These are phyloP conservation scores for Cydonia oblonga DNA, from an alignment of 331 rosid genomes.

Conservation along the genomic window DNA sequence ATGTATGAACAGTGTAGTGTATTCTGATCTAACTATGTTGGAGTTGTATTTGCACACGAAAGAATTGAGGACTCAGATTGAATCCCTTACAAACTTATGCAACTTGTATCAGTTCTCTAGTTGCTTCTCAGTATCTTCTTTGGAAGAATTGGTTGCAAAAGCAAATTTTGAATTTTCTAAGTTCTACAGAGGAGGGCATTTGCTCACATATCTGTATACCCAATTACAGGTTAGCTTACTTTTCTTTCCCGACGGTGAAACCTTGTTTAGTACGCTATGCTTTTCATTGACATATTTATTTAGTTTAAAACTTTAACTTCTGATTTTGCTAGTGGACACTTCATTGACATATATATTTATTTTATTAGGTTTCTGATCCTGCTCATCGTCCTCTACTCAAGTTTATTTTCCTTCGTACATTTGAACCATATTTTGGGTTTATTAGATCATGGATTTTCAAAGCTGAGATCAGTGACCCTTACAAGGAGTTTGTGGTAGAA, in stretches of 20 bases:
- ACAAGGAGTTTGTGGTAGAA: conserved; percentile 72
- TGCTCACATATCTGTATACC: conserved; percentile 62
- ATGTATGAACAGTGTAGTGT: conserved; percentile 59
- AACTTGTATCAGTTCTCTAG: conserved; percentile 35
- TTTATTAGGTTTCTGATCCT: conserved; percentile 85
- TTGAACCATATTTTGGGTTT: conserved; percentile 86
- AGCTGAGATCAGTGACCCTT: conserved; percentile 89
- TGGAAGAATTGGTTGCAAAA: conserved; percentile 35
- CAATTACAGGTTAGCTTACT: conserved; percentile 59
- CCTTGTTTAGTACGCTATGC: not conserved
- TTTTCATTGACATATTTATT: not conserved
- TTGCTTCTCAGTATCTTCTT: conserved; percentile 35
- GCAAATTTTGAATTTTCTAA: conserved; percentile 36
- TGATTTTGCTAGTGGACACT: not conserved
- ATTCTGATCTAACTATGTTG: conserved; percentile 62
- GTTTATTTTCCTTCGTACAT: conserved; percentile 76
- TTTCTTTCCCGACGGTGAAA: not conserved
- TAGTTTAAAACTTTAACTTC: not conserved
- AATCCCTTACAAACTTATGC: conserved; percentile 66
- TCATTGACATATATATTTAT: not conserved
- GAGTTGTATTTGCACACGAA: conserved; percentile 75
- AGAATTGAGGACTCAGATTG: conserved; percentile 53
- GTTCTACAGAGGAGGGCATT: conserved; percentile 66
- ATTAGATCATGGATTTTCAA: conserved; percentile 92
- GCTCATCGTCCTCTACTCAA: conserved; percentile 62